A percentile compares a stretch with the other conserved stretches of the same genome.
phyloP scores from a whole-genome alignment of 495 filamentous ascomycete genomes.

The Hypoxylon crocopeplum region DNA sequence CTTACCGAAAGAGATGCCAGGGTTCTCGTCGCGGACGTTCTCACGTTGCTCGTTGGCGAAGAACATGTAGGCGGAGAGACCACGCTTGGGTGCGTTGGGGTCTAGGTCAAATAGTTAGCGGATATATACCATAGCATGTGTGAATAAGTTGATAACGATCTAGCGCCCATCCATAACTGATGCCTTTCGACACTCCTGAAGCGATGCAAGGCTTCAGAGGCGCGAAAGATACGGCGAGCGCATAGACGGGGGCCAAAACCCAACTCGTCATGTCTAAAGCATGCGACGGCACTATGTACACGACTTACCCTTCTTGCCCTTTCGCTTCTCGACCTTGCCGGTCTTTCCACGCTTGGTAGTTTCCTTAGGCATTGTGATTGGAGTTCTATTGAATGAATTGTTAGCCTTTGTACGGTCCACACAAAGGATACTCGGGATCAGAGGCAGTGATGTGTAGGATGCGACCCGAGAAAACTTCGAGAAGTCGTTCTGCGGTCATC shows the following conservation, averaged over 20 bases:
- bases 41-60: conserved; percentile 99
- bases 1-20: conserved; percentile 93
- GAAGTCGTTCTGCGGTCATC: neutral
- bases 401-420: conserved; percentile 30
- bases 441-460: neutral
- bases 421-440: conserved; percentile 6
- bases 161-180: neutral
- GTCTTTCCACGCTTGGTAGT: conserved; percentile 52
- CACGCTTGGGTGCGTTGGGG: conserved; percentile 98
- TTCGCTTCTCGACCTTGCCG: conserved; percentile 53
- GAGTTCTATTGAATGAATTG: conserved; percentile 23
- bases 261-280: neutral
- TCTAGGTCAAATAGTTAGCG: conserved; percentile 61
- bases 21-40: conserved; percentile 97
- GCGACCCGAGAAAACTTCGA: no score
- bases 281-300: conserved; percentile 2
- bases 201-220: neutral
- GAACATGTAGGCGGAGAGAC: conserved; percentile 99
- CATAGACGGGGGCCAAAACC: neutral
- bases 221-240: neutral
- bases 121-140: neutral
- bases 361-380: conserved; percentile 56
- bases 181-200: neutral
- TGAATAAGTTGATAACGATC: neutral
- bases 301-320: conserved; percentile 58